A percentile compares a stretch with the other conserved stretches of the same genome.
Evolutionary conservation across 768 basidiomycete genomes (phyloP).

Genomic region (Cystoderma amianthinum): DNA sequence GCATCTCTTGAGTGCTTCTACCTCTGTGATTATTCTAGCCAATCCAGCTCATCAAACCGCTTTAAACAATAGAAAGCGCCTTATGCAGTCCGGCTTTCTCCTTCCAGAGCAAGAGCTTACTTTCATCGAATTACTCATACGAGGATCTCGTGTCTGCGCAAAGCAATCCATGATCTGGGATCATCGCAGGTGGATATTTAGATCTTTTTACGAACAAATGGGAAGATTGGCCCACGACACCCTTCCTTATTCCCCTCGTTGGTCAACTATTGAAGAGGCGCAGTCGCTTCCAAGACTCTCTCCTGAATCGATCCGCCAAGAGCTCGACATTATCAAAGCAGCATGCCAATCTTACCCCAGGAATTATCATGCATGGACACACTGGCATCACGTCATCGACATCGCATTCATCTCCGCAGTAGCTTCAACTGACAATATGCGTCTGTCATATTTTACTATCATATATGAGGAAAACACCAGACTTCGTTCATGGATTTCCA

Average conservation of each 20-base stretch:
- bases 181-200: slow-evolving; percentile 62
- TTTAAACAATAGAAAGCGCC: slow-evolving; percentile 50
- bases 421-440: slow-evolving; percentile 8
- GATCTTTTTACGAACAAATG: slow-evolving; percentile 17
- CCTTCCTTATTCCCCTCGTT: slow-evolving; percentile 7
- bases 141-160: slow-evolving; percentile 44
- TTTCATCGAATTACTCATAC: slow-evolving; percentile 37
- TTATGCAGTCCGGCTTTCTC: slow-evolving; percentile 31
- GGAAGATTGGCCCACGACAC: neutral
- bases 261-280: slow-evolving; percentile 17
- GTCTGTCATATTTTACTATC: slow-evolving; percentile 18
- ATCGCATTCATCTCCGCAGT: slow-evolving; percentile 15
- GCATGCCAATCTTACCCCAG: slow-evolving; percentile 62
- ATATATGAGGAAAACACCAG: slow-evolving; percentile 29
- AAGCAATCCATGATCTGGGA: slow-evolving; percentile 69
- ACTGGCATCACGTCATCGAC: slow-evolving; percentile 46
- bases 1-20: slow-evolving; percentile 20
- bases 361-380: slow-evolving; percentile 71
- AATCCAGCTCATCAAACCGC: slow-evolving; percentile 71
- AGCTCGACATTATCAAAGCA: slow-evolving; percentile 37
- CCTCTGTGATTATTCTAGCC: slow-evolving; percentile 48
- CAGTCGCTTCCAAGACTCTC: slow-evolving; percentile 25
- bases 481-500: slow-evolving; percentile 46
- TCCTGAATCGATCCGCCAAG: slow-evolving; percentile 28
- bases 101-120: slow-evolving; percentile 38